Conservation (phyloP, 2,329 filamentous ascomycete genomes). For the Colletotrichum graminicola region DNA sequence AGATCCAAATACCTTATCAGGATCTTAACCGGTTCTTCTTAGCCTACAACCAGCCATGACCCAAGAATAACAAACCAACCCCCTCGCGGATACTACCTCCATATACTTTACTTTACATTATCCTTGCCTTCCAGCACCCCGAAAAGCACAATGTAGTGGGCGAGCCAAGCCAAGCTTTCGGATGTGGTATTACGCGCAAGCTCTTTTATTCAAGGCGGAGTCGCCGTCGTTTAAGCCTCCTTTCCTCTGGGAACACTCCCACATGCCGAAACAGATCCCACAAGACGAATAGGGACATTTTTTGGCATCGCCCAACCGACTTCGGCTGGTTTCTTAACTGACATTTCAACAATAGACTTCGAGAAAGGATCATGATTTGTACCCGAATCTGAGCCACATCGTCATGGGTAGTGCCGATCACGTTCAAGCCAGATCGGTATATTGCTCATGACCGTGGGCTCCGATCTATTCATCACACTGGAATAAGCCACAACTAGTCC, state of each 20-base stretch:
- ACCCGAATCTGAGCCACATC: conserved; percentile 17
- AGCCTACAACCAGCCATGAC: conserved; percentile 14
- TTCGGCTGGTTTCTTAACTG: not conserved
- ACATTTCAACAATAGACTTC: conserved; percentile 25
- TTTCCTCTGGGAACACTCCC: conserved; percentile 30
- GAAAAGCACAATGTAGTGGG: not conserved
- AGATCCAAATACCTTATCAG: conserved; percentile 12
- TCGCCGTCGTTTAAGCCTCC: conserved; percentile 26
- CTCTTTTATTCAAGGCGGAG: conserved; percentile 18
- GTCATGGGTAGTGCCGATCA: conserved; percentile 1
- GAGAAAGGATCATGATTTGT: not conserved
- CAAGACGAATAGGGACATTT: not conserved
- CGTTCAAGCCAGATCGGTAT: not conserved
- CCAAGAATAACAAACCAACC: conserved; percentile 24
- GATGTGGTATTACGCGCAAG: conserved; percentile 30
- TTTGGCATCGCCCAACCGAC: not conserved
- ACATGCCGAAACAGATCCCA: conserved; percentile 26
- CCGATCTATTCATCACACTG: not conserved
- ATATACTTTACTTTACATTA: conserved; percentile 17
- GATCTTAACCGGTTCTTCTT: not conserved
- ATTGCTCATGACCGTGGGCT: not conserved
- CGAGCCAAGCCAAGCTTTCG: not conserved
- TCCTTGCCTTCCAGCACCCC: conserved; percentile 1
- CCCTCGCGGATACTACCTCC: conserved; percentile 21
- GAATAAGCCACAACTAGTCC: not conserved